Percentiles rank a stretch among this genome's conserved stretches.
phyloP scores from a whole-genome alignment of 148 eudicot genomes.

The Nepenthes gracilis region DNA sequence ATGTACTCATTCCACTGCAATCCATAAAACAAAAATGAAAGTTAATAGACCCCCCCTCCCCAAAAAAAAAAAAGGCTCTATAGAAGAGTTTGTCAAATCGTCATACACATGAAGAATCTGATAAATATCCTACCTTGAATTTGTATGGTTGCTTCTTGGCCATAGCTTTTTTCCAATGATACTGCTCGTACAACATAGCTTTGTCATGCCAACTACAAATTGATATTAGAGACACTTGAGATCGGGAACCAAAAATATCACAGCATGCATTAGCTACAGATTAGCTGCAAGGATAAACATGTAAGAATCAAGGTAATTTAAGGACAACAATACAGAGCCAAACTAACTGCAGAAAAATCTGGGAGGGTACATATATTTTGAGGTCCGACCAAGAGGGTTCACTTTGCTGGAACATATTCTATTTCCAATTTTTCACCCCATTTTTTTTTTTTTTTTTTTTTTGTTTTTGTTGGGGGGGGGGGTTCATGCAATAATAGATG shows the following conservation, averaged over 20 bases:
- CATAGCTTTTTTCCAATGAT: constrained; percentile 92
- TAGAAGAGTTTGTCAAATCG: not conserved
- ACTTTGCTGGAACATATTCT: no score
- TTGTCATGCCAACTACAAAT: constrained; percentile 85
- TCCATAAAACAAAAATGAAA: constrained; percentile 6
- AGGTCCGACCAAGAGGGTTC: no score
- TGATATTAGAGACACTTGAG: constrained; percentile 1
- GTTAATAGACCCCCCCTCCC: not conserved
- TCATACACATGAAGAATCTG: not conserved
- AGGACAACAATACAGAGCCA: no score
- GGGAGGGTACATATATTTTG: no score
- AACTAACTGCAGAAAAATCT: no score
- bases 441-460: no score
- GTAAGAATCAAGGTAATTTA: no score
- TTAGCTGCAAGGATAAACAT: no score
- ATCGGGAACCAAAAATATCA: not conserved
- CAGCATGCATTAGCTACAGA: no score
- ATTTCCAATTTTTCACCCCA: no score
- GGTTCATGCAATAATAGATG: no score
- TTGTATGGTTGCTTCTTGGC: constrained; percentile 55
- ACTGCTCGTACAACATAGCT: constrained; percentile 76
- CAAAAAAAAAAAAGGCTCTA: not conserved
- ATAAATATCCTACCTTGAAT: constrained; percentile 38
- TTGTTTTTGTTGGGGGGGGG: no score
- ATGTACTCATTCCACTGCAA: constrained; percentile 81